Conservation (phyloP, 495 filamentous ascomycete genomes). For the Penicillium simplicissimum region DNA sequence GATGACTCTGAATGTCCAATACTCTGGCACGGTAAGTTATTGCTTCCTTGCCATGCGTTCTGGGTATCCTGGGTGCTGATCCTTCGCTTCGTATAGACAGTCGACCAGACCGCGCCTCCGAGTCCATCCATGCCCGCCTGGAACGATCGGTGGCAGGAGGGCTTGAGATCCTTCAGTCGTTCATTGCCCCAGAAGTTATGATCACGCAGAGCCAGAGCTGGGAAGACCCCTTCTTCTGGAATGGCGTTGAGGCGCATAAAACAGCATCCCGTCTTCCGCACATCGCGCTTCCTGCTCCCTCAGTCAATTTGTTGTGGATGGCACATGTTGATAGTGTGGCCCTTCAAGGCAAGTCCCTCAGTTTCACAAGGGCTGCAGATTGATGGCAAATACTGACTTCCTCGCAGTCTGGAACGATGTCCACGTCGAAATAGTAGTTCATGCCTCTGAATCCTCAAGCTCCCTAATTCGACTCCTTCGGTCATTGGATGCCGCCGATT, state of each 20-base stretch:
- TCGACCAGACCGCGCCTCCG: slow-evolving; percentile 47
- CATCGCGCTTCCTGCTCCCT: slow-evolving; percentile 66
- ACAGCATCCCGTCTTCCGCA: slow-evolving; percentile 48
- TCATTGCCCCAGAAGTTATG: slow-evolving; percentile 51
- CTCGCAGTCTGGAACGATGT: slow-evolving; percentile 69
- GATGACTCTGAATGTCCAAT: slow-evolving; percentile 48
- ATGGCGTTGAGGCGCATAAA: slow-evolving; percentile 49
- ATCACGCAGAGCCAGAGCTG: slow-evolving; percentile 45
- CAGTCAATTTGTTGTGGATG: slow-evolving; percentile 70
- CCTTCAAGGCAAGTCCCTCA: slow-evolving; percentile 53
- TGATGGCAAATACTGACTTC: slow-evolving; percentile 12
- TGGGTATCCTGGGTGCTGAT: slow-evolving; percentile 12
- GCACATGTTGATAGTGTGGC: slow-evolving; percentile 71
- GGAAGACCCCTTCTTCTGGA: slow-evolving; percentile 56
- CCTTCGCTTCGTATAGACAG: slow-evolving; percentile 37
- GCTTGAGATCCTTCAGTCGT: slow-evolving; percentile 46
- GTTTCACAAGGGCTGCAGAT: no score
- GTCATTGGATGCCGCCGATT: slow-evolving; percentile 73
- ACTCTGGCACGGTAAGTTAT: slow-evolving; percentile 52
- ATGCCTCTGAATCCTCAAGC: slow-evolving; percentile 67
- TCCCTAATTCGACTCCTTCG: slow-evolving; percentile 70
- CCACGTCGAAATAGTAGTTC: slow-evolving; percentile 73
- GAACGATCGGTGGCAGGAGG: slow-evolving; percentile 46
- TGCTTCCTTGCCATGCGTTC: neutral
- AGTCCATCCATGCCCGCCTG: slow-evolving; percentile 53